These are phyloP conservation scores for Vigna radiata DNA, from an alignment of 306 rosid genomes.

Conservation along the genomic window DNA sequence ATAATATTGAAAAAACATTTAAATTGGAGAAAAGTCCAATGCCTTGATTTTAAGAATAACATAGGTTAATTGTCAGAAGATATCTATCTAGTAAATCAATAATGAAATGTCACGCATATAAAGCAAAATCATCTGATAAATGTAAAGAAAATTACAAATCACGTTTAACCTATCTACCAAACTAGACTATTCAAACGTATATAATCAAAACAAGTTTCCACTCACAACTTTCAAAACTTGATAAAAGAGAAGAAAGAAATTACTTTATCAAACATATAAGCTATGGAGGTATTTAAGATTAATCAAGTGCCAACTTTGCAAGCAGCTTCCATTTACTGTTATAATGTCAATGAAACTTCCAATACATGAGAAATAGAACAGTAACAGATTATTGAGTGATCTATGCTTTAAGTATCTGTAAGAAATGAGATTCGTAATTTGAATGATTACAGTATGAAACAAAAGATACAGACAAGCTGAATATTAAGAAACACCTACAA, in stretches of 20 bases:
- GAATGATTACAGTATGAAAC: neutral
- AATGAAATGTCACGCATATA: neutral
- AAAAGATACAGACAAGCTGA: neutral
- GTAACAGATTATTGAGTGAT: neutral
- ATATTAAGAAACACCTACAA: neutral
- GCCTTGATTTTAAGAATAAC: neutral
- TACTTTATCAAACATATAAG: no score
- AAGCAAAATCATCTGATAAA: neutral
- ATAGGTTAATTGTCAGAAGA: slow-evolving; percentile 1
- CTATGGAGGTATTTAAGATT: no score
- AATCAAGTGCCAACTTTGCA: no score
- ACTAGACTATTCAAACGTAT: neutral
- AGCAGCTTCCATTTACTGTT: neutral
- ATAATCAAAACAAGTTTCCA: no score
- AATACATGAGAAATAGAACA: neutral
- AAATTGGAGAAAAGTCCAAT: neutral
- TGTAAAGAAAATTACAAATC: neutral
- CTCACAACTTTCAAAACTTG: no score
- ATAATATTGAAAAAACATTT: neutral
- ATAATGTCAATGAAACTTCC: neutral
- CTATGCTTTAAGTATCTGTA: neutral
- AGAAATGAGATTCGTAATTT: neutral
- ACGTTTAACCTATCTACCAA: neutral
- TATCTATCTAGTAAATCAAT: neutral
- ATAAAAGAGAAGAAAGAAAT: no score